Conservation (phyloP, 1,139 yeast species). For the Sugiyamaella sp. region DNA sequence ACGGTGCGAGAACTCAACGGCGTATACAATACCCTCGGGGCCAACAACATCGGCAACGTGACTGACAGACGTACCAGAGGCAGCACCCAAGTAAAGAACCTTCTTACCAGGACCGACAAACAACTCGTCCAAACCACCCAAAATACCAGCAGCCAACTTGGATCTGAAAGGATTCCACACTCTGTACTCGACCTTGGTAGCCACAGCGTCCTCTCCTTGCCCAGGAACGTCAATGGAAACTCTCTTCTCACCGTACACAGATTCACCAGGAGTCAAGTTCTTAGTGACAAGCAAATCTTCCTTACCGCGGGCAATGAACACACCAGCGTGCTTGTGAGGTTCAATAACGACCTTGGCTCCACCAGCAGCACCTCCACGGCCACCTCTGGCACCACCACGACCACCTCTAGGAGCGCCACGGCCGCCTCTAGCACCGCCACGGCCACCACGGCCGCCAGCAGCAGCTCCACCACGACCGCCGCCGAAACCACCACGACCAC, state of each 20-base stretch:
- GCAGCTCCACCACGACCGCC: constrained; percentile 38
- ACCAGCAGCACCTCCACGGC: constrained; percentile 74
- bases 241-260: constrained; percentile 94
- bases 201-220: constrained; percentile 71
- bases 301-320: constrained; percentile 98
- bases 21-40: constrained; percentile 98
- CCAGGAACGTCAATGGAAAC: constrained; percentile 90
- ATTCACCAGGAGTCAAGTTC: constrained; percentile 97
- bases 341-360: constrained; percentile 97
- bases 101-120: constrained; percentile 98
- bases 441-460: constrained; percentile 41
- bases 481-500: constrained; percentile 41
- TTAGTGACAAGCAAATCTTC: constrained; percentile 97
- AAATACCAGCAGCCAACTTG: constrained; percentile 98
- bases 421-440: constrained; percentile 43
- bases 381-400: constrained; percentile 57
- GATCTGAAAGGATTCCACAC: constrained; percentile 99
- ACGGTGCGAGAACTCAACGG: constrained; percentile 99
- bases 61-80: constrained; percentile 98
- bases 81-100: constrained; percentile 98
- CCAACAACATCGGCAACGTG: constrained; percentile 99
- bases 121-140: constrained; percentile 98
- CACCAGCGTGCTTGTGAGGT: constrained; percentile 96
- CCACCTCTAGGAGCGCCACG: constrained; percentile 46
- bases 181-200: constrained; percentile 97